Conservation (phyloP, 1,139 yeast species). For the Scheffersomyces titani region DNA sequence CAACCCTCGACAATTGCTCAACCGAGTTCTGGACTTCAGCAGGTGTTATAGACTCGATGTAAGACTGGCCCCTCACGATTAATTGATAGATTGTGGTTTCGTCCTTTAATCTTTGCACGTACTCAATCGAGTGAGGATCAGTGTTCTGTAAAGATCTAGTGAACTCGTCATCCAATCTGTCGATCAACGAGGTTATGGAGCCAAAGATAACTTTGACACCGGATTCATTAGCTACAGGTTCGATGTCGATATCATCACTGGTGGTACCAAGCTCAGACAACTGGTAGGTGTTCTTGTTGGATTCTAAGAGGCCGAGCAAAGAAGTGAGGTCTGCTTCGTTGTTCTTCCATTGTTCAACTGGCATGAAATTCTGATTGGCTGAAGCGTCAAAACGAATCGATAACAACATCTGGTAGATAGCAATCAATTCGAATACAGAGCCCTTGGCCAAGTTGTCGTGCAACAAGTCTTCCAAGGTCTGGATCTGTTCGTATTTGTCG, state of each 20-base stretch:
- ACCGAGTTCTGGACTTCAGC: conserved; percentile 45
- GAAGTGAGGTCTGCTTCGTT: conserved; percentile 63
- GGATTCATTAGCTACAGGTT: conserved; percentile 62
- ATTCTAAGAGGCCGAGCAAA: conserved; percentile 70
- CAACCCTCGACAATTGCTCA: conserved; percentile 72
- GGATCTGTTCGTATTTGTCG: conserved; percentile 79
- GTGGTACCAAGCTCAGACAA: conserved; percentile 76
- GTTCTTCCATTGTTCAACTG: conserved; percentile 79
- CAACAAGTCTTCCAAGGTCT: conserved; percentile 65
- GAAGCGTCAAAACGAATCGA: conserved; percentile 87
- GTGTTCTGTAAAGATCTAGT: conserved; percentile 82
- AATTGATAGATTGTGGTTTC: conserved; percentile 76
- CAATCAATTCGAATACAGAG: conserved; percentile 71
- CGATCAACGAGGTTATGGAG: conserved; percentile 81
- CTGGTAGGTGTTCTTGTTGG: conserved; percentile 56
- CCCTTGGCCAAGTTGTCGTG: conserved; percentile 21
- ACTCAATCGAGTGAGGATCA: conserved; percentile 95
- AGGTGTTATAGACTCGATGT: conserved; percentile 68
- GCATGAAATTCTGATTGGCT: conserved; percentile 69
- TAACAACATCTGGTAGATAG: conserved; percentile 77
- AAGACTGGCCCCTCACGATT: conserved; percentile 82
- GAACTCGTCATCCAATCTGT: conserved; percentile 94
- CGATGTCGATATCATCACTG: conserved; percentile 79
- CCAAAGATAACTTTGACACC: conserved; percentile 83
- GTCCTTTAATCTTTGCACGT: conserved; percentile 86